phyloP scores from a whole-genome alignment of 2,329 filamentous ascomycete genomes.

The Elsinoe australis region DNA sequence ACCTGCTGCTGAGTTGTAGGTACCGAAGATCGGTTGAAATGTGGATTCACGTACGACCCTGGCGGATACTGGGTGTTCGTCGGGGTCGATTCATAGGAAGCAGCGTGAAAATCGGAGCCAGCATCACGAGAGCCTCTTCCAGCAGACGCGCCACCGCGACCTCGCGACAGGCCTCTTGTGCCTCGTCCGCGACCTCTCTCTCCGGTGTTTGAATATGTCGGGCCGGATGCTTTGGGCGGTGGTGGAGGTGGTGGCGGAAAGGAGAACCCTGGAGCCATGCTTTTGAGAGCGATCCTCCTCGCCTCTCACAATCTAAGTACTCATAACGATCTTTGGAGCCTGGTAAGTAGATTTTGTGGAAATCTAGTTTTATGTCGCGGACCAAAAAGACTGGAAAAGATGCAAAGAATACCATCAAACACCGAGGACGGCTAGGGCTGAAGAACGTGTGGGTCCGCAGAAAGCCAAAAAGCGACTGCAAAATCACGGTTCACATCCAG shows the following conservation, averaged over 20 bases:
- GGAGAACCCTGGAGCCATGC: constrained; percentile 30
- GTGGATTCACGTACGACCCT: constrained; percentile 29
- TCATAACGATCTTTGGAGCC: not conserved
- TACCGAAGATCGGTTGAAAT: constrained; percentile 20
- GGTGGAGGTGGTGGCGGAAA: constrained; percentile 45
- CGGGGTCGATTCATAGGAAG: not conserved
- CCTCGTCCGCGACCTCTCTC: constrained; percentile 29
- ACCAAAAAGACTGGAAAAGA: not conserved
- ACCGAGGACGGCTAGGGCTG: constrained; percentile 2
- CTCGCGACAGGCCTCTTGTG: constrained; percentile 19
- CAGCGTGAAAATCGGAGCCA: not conserved
- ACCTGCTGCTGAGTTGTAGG: not conserved
- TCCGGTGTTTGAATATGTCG: constrained; percentile 1
- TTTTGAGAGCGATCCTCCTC: not conserved
- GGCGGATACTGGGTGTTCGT: constrained; percentile 21
- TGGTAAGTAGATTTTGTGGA: not conserved
- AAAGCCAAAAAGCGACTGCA: too few species aligned
- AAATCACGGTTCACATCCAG: too few species aligned
- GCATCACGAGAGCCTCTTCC: not conserved
- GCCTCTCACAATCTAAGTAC: not conserved
- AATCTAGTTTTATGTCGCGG: not conserved
- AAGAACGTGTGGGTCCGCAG: constrained; percentile 14
- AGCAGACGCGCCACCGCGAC: constrained; percentile 19
- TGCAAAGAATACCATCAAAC: not conserved
- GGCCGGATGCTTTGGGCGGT: constrained; percentile 26